A percentile compares a stretch with the other conserved stretches of the same genome.
Evolutionary conservation across 2,329 filamentous ascomycete species (phyloP).

Genomic region (Diaporthe citrichinensis): DNA sequence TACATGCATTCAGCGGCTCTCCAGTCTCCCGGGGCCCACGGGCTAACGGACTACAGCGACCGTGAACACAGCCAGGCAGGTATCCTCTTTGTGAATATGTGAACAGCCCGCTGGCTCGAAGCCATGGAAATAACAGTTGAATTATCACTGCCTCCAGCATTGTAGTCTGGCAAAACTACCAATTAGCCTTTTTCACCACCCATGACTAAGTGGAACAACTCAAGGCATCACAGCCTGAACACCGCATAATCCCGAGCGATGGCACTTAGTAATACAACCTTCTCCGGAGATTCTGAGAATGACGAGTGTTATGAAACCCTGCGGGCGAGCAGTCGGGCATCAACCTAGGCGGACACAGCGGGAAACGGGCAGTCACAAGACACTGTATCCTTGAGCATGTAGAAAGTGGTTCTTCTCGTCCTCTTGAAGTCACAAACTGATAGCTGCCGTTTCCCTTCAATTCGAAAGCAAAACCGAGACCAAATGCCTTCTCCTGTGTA

Average conservation of each 20-base stretch:
- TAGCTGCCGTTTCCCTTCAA: neutral
- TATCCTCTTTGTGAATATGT: neutral
- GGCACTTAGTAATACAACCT: neutral
- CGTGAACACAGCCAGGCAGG: neutral
- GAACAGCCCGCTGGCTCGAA: neutral
- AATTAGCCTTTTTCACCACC: neutral
- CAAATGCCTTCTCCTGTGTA: neutral
- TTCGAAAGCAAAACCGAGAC: neutral
- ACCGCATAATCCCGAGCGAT: neutral
- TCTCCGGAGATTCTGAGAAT: neutral
- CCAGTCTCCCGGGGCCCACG: constrained; percentile 11
- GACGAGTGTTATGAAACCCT: neutral
- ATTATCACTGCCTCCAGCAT: neutral
- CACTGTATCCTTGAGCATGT: neutral
- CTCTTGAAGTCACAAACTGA: neutral
- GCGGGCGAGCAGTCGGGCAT: neutral
- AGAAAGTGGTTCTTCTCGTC: neutral
- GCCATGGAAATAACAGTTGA: too few species aligned
- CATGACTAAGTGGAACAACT: neutral
- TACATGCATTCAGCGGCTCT: constrained; percentile 20
- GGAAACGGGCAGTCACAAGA: neutral
- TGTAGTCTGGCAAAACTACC: neutral
- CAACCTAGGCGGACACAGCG: neutral
- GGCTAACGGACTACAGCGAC: neutral
- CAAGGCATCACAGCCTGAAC: neutral